These are phyloP conservation scores for Colletotrichum orchidophilum DNA, from an alignment of 2,329 filamentous ascomycete species.

Conservation along the genomic window DNA sequence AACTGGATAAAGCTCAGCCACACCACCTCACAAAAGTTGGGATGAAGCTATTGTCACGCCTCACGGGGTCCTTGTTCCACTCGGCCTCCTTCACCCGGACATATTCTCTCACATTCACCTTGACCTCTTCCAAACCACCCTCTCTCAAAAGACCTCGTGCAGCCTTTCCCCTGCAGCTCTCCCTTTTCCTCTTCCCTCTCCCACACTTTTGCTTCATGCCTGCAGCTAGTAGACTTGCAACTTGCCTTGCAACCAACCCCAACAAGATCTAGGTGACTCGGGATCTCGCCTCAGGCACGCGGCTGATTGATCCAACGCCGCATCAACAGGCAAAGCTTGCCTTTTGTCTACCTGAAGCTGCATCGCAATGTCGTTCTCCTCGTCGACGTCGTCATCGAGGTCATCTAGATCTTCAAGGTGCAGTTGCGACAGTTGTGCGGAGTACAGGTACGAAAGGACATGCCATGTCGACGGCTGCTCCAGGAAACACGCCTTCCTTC, in stretches of 20 bases:
- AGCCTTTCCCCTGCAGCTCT: not conserved
- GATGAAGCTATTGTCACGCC: slow-evolving; percentile 33
- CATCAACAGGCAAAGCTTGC: not conserved
- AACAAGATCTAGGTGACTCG: not conserved
- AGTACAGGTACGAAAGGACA: slow-evolving; percentile 3
- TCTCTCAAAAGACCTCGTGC: not conserved
- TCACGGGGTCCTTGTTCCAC: slow-evolving; percentile 30
- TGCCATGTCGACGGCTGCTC: slow-evolving; percentile 23
- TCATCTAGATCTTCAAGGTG: not conserved
- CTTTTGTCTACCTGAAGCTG: not conserved
- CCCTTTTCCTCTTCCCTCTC: not conserved
- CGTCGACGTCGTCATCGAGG: not conserved
- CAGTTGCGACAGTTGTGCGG: not conserved
- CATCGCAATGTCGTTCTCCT: not conserved
- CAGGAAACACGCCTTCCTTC: slow-evolving; percentile 28
- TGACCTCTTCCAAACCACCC: not conserved
- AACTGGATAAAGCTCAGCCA: slow-evolving; percentile 29
- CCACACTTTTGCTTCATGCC: not conserved
- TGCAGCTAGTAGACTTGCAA: not conserved
- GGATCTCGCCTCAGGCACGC: not conserved
- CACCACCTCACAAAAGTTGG: slow-evolving; percentile 25
- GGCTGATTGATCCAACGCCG: not conserved
- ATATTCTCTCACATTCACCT: slow-evolving; percentile 20
- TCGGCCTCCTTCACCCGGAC: slow-evolving; percentile 23
- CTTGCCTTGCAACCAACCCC: not conserved